A percentile compares a stretch with the other conserved stretches of the same genome.
These are phyloP conservation scores for Sphaerostilbella broomeana DNA, from an alignment of 2,329 filamentous ascomycete species.

Conservation along the genomic window DNA sequence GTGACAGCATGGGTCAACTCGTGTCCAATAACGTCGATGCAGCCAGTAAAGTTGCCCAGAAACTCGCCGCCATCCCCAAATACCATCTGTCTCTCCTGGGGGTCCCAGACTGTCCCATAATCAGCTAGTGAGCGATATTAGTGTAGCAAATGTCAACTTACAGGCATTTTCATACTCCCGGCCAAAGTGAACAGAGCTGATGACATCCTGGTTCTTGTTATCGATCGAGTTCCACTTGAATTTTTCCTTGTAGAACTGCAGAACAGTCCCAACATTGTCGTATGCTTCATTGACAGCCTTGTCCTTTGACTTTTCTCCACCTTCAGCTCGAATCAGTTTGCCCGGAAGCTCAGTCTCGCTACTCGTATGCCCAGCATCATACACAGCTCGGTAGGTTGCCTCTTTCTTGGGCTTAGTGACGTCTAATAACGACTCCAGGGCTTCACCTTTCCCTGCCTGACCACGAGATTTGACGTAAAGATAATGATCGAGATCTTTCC, in stretches of 20 bases:
- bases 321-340: slow-evolving; percentile 36
- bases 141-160: slow-evolving; percentile 20
- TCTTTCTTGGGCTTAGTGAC: slow-evolving; percentile 17
- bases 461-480: slow-evolving; percentile 19
- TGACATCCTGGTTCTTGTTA: slow-evolving; percentile 42
- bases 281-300: slow-evolving; percentile 42
- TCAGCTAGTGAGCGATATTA: slow-evolving; percentile 3
- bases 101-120: slow-evolving; percentile 39
- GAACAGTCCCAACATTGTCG: slow-evolving; percentile 43
- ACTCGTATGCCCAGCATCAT: slow-evolving; percentile 35
- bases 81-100: slow-evolving; percentile 43
- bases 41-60: slow-evolving; percentile 44
- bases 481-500: slow-evolving; percentile 34
- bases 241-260: slow-evolving; percentile 43
- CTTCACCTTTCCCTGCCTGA: slow-evolving; percentile 17
- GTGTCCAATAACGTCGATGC: slow-evolving; percentile 51
- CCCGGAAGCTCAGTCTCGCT: slow-evolving; percentile 37
- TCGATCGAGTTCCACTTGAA: slow-evolving; percentile 48
- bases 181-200: slow-evolving; percentile 48
- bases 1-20: slow-evolving; percentile 52
- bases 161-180: slow-evolving; percentile 45
- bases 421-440: not conserved
- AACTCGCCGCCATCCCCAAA: slow-evolving; percentile 50
- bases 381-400: slow-evolving; percentile 36
- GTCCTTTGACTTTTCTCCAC: slow-evolving; percentile 34